Evolutionary conservation across 768 basidiomycete genomes (phyloP), one percentile per base, ranked within the genome.

Genomic region (Coprinellus aureogranulatus): DNA sequence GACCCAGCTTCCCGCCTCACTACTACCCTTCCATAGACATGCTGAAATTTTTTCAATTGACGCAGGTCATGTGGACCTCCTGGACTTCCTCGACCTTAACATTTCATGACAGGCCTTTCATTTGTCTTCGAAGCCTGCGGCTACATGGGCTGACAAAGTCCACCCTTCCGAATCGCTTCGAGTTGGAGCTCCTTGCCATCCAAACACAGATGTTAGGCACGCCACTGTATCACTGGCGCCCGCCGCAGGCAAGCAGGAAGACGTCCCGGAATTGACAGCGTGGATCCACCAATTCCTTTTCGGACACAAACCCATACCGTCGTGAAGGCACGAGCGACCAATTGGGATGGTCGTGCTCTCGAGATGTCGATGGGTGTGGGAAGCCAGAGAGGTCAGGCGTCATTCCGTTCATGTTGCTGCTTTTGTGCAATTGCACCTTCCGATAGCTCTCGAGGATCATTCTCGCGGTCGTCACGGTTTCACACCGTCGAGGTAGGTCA

Each of bases 391-490:
- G 34, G 34, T 34, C 34, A 34, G 34, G 34, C 31, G 20, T 25
- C 31, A 30, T 52, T 37, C 4, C 12, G 14, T 34, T 39, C 50
- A 26, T 46, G 1, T 26, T 50, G 30, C 50, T 30, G 30, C 31
- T 20, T 39, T 22, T 44, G 14, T 44, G 16, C 41, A n/a, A 6
- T 22, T 22, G 14, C 20, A 5, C 41, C 20, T 44, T 44, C 41
- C 41, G n/a, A 44, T 44, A n/a, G 20, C 20, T 22, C 41, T 6
- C 41, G 5, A 6, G 20, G 20, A 44, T 44, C 20, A 10, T 22
- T 52, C 50, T 52, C 50, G 50, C 66, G 66, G 62, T 64, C 62
- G 63, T 67, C 66, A 64, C 64, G 66, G 64, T 64, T 52, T 39
- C 18, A 44, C 9, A 44, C 50, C 57, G 62, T 60, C 48, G 47